A percentile compares a stretch with the other conserved stretches of the same genome.
These are phyloP conservation scores for Penicillium sp. DNA, from an alignment of 2,329 filamentous ascomycete species.

Conservation along the genomic window DNA sequence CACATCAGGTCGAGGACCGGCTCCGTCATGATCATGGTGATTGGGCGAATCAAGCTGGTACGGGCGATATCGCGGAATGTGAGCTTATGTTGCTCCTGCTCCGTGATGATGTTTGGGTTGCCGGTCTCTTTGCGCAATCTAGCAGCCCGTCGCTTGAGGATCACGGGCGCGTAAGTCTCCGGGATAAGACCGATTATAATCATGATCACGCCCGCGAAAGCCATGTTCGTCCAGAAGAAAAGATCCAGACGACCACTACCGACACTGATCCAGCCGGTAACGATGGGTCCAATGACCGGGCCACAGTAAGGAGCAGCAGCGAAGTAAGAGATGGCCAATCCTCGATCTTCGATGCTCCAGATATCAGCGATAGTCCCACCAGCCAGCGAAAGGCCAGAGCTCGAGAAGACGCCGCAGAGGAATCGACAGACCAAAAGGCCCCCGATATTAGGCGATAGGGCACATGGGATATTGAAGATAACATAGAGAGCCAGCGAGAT, in stretches of 20 bases:
- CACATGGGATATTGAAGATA: constrained; percentile 38
- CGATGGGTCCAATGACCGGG: constrained; percentile 69
- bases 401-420: constrained; percentile 32
- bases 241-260: constrained; percentile 31
- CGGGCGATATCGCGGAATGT: constrained; percentile 46
- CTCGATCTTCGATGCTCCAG: constrained; percentile 74
- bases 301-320: constrained; percentile 76
- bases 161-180: constrained; percentile 37
- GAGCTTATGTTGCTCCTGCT: constrained; percentile 29
- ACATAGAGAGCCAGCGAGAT: constrained; percentile 32
- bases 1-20: constrained; percentile 53
- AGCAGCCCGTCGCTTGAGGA: constrained; percentile 35
- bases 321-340: constrained; percentile 79
- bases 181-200: constrained; percentile 27
- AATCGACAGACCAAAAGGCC: constrained; percentile 30
- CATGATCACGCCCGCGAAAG: constrained; percentile 27
- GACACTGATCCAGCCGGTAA: constrained; percentile 67
- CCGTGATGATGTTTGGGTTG: constrained; percentile 33
- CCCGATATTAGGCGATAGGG: constrained; percentile 32
- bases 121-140: constrained; percentile 34
- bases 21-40: constrained; percentile 71
- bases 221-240: constrained; percentile 36
- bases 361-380: constrained; percentile 54
- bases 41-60: constrained; percentile 72
- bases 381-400: constrained; percentile 29